Conservation (phyloP, 192 early-diverging fungal genomes). For the Backusella tarrabulga region DNA sequence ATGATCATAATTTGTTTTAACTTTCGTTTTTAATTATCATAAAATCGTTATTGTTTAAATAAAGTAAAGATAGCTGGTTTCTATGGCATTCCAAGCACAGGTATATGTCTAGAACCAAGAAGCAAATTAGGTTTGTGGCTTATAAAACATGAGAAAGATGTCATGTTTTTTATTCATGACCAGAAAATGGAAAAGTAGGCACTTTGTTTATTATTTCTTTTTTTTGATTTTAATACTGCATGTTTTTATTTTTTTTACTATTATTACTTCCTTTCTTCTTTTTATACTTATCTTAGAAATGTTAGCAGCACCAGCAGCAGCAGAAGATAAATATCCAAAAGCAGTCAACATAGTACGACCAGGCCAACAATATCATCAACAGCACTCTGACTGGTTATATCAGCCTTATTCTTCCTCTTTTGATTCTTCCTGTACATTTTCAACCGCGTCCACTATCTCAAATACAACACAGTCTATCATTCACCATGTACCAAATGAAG, state of each 20-base stretch:
- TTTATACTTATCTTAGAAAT: background rate
- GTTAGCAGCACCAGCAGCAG: background rate
- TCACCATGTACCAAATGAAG: constrained; percentile 3
- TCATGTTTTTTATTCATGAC: background rate
- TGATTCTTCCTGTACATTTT: constrained; percentile 2
- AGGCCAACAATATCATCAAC: background rate
- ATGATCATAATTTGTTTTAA: background rate
- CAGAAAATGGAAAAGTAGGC: background rate
- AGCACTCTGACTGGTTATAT: background rate
- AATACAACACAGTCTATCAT: background rate
- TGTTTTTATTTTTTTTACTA: background rate
- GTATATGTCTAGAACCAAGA: background rate
- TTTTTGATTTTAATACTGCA: background rate
- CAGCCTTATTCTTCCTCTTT: background rate
- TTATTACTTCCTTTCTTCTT: background rate
- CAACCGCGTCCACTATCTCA: constrained; percentile 3
- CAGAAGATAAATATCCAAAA: background rate
- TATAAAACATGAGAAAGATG: background rate
- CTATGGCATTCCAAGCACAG: background rate
- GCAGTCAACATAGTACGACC: background rate
- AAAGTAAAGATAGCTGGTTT: background rate
- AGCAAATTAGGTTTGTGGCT: background rate
- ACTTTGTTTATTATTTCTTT: background rate
- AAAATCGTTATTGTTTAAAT: background rate
- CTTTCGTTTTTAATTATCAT: background rate